These are phyloP conservation scores for Candida saitoana DNA, from an alignment of 805 yeast species.

Conservation along the genomic window DNA sequence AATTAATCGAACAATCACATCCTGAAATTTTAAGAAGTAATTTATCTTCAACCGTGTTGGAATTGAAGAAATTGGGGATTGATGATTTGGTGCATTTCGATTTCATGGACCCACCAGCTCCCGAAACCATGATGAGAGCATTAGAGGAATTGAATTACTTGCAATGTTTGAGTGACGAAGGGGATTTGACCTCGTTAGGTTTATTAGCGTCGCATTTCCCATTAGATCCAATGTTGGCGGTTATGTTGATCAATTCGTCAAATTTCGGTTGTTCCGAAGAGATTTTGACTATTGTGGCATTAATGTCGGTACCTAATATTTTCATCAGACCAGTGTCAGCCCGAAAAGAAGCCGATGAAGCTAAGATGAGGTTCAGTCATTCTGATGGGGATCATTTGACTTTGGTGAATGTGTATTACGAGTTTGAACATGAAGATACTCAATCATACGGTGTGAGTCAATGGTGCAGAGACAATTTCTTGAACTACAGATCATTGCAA, in stretches of 20 bases:
- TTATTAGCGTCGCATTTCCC: constrained; percentile 91
- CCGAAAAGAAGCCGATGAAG: constrained; percentile 85
- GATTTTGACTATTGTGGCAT: constrained; percentile 80
- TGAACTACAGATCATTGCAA: constrained; percentile 76
- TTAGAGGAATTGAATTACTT: constrained; percentile 90
- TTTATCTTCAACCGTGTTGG: constrained; percentile 85
- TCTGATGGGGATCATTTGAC: constrained; percentile 95
- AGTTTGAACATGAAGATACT: constrained; percentile 74
- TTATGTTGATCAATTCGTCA: constrained; percentile 83
- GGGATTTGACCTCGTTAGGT: constrained; percentile 84
- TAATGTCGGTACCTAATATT: constrained; percentile 90
- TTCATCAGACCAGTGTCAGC: constrained; percentile 90
- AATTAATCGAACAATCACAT: constrained; percentile 89
- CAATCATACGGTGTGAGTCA: constrained; percentile 57
- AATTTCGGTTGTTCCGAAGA: constrained; percentile 86
- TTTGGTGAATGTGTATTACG: constrained; percentile 80
- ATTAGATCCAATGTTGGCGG: constrained; percentile 92
- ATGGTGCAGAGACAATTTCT: constrained; percentile 91
- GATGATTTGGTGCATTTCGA: constrained; percentile 97
- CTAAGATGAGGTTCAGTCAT: constrained; percentile 82
- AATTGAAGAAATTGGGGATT: constrained; percentile 88
- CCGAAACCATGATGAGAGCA: constrained; percentile 99
- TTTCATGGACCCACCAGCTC: constrained; percentile 99
- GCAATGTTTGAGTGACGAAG: constrained; percentile 87
- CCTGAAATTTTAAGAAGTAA: constrained; percentile 94